Conservation (phyloP, 257 asterid species). For the Solanum boliviense region DNA sequence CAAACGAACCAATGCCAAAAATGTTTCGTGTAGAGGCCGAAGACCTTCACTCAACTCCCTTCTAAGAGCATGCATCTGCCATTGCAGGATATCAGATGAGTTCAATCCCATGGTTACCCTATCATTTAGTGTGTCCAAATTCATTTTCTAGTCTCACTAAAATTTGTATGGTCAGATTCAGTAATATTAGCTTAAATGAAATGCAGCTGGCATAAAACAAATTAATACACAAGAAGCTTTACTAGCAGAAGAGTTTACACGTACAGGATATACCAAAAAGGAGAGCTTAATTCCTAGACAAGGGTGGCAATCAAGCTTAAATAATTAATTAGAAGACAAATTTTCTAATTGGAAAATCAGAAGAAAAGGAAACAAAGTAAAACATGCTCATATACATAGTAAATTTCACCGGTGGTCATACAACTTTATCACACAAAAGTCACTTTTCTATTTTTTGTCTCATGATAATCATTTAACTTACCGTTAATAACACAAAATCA, state of each 20-base stretch:
- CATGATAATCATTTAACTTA: neutral
- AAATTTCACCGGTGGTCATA: neutral
- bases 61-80: constrained; percentile 96
- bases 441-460: neutral
- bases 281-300: neutral
- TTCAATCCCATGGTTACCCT: neutral
- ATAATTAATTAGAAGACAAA: neutral
- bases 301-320: neutral
- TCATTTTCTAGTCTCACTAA: neutral
- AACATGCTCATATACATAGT: neutral
- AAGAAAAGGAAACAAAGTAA: neutral
- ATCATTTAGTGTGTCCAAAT: neutral
- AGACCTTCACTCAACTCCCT: constrained; percentile 94
- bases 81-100: constrained; percentile 5
- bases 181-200: neutral
- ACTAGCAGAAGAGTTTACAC: neutral
- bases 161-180: neutral
- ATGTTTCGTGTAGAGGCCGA: constrained; percentile 92
- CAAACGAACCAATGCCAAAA: constrained; percentile 77
- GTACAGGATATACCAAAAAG: neutral
- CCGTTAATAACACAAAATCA: neutral
- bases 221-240: neutral
- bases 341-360: neutral
- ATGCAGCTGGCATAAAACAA: neutral
- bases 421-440: neutral